Percentiles rank a stretch among this genome's conserved stretches.
Conservation (phyloP, 2,329 filamentous ascomycete genomes). For the Claviceps pazoutovae region DNA sequence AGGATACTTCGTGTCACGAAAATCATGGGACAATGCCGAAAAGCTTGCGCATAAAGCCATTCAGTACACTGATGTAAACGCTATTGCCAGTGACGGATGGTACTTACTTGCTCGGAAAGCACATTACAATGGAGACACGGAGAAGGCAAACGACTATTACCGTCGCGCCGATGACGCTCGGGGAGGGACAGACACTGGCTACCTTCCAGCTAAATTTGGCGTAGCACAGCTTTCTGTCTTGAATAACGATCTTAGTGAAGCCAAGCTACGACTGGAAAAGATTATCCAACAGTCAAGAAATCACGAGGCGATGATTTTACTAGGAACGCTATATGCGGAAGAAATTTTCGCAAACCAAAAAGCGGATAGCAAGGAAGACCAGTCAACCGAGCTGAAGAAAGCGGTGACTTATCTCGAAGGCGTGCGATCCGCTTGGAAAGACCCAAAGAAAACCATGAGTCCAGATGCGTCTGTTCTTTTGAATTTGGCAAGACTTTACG, state of each 20-base stretch:
- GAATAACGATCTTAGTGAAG: constrained; percentile 74
- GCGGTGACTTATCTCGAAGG: constrained; percentile 72
- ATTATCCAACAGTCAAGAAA: constrained; percentile 75
- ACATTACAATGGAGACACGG: constrained; percentile 64
- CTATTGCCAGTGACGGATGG: constrained; percentile 94
- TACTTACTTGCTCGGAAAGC: constrained; percentile 86
- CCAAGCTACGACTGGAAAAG: constrained; percentile 87
- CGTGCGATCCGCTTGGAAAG: constrained; percentile 82
- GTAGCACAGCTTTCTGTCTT: constrained; percentile 77
- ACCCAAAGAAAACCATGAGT: constrained; percentile 68
- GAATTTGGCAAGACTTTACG: constrained; percentile 84
- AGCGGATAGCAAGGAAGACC: constrained; percentile 68
- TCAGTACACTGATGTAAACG: constrained; percentile 89
- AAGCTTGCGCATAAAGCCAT: constrained; percentile 84
- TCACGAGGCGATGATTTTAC: constrained; percentile 79
- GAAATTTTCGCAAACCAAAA: constrained; percentile 75
- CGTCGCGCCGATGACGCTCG: constrained; percentile 80
- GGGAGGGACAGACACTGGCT: constrained; percentile 81
- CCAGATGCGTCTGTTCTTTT: constrained; percentile 80
- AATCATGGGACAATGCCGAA: constrained; percentile 69
- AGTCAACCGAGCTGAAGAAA: constrained; percentile 70
- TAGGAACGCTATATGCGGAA: constrained; percentile 86
- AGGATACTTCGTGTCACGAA: constrained; percentile 75
- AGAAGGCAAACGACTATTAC: constrained; percentile 75
- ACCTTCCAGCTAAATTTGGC: constrained; percentile 88